Percentiles rank a stretch among this genome's conserved stretches.
phyloP scores from a whole-genome alignment of 305 asterid species.

The Fraxinus ornus region DNA sequence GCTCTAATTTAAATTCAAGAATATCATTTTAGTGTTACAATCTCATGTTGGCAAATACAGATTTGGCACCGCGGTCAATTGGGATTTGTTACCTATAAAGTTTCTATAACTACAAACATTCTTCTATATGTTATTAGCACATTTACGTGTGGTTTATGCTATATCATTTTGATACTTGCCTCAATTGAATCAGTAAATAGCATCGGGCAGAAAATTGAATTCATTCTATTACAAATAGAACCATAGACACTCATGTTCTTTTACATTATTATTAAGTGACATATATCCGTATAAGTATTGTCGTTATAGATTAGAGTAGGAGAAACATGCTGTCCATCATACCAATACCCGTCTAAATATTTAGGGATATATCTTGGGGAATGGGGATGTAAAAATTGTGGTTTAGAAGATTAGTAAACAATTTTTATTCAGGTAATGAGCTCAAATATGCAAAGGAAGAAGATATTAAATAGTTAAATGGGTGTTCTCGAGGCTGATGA shows the following conservation, averaged over 20 bases:
- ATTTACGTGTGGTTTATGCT: not conserved
- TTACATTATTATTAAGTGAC: not conserved
- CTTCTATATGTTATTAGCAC: not conserved
- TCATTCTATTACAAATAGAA: not conserved
- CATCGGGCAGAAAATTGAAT: not conserved
- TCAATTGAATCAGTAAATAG: not conserved
- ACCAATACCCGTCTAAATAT: not conserved
- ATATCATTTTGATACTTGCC: not conserved
- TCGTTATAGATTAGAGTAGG: not conserved
- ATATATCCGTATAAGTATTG: not conserved
- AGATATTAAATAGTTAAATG: not conserved
- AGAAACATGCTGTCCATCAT: not conserved
- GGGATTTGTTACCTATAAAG: not conserved
- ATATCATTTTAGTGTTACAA: not conserved
- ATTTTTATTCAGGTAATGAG: not conserved
- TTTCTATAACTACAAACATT: not conserved
- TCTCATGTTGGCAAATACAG: not conserved
- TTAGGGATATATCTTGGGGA: not conserved
- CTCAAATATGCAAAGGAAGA: not conserved
- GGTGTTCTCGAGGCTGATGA: not conserved
- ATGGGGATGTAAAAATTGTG: not conserved
- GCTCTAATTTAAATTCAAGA: not conserved
- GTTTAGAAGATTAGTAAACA: not conserved
- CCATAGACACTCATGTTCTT: not conserved
- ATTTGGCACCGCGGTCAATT: not conserved